Percentiles rank a stretch among this genome's conserved stretches.
Evolutionary conservation across 345 rosid genomes (phyloP).

Genomic region (Lepidium africanum): DNA sequence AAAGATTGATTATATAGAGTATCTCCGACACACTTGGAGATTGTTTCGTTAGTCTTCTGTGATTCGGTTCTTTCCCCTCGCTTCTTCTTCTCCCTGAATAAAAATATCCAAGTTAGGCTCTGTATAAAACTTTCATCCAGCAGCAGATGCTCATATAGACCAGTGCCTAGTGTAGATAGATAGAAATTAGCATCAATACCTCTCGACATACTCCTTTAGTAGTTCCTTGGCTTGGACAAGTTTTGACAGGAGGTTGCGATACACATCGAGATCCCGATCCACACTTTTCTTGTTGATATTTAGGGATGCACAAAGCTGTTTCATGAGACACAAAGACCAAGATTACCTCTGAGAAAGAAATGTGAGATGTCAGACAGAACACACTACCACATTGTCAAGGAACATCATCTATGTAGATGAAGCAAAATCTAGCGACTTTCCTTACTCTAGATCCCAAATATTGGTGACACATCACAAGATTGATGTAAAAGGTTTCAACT

Average conservation of each 20-base stretch:
- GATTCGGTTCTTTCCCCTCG: constrained; percentile 65
- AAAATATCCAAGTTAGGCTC: background rate
- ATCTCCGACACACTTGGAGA: constrained; percentile 60
- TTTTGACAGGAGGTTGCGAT: constrained; percentile 86
- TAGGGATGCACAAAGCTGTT: constrained; percentile 87
- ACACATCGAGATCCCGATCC: constrained; percentile 95
- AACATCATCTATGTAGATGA: background rate
- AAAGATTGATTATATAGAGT: constrained; percentile 25
- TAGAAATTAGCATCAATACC: constrained; percentile 35
- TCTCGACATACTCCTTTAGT: constrained; percentile 83
- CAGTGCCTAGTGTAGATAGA: background rate
- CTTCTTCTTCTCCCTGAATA: constrained; percentile 87
- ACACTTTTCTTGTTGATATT: constrained; percentile 82
- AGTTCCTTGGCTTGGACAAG: constrained; percentile 97
- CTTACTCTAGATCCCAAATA: background rate
- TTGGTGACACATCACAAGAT: background rate
- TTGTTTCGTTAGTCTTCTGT: constrained; percentile 70
- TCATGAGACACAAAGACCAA: constrained; percentile 12
- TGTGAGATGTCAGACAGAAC: background rate
- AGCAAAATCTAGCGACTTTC: background rate
- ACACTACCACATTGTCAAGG: background rate
- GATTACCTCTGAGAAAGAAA: background rate
- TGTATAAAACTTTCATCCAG: background rate
- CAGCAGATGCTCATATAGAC: background rate
- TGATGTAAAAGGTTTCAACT: background rate